Conservation (phyloP, 306 rosid species). For the Castanea sativa region DNA sequence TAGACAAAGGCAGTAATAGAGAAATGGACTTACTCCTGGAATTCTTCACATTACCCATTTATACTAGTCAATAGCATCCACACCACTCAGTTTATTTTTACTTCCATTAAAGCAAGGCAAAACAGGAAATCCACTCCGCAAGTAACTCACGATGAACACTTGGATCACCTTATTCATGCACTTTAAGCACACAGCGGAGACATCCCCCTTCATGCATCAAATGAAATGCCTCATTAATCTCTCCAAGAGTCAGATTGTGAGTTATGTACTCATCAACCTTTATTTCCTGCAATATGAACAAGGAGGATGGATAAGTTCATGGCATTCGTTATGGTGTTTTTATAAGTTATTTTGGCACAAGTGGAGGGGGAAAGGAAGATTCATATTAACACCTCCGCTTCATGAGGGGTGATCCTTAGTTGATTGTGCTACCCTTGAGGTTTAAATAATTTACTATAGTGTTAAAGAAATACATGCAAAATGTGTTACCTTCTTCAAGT, state of each 20-base stretch:
- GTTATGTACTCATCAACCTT: constrained; percentile 96
- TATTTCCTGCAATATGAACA: constrained; percentile 67
- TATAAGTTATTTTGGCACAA: too few species aligned
- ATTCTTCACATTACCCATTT: not conserved
- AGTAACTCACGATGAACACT: constrained; percentile 1
- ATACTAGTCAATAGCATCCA: not conserved
- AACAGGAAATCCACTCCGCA: constrained; percentile 3
- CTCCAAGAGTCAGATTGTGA: constrained; percentile 68
- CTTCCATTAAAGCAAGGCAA: constrained; percentile 6
- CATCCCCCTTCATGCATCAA: constrained; percentile 88
- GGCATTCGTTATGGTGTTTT: too few species aligned
- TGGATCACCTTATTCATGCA: constrained; percentile 29
- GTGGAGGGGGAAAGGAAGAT: too few species aligned
- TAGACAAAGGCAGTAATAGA: not conserved
- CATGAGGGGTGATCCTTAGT: too few species aligned
- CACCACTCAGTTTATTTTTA: not conserved
- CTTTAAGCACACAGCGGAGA: constrained; percentile 86
- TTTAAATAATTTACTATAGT: not conserved
- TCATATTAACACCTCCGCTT: too few species aligned
- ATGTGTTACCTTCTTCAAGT: constrained; percentile 77
- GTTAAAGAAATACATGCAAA: not conserved
- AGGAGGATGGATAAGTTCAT: not conserved
- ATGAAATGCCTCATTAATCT: constrained; percentile 89
- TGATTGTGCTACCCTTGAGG: too few species aligned
- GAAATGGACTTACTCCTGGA: not conserved